These are phyloP conservation scores for Babesia bovis DNA, from an alignment of 169 alveolate species.

Conservation along the genomic window DNA sequence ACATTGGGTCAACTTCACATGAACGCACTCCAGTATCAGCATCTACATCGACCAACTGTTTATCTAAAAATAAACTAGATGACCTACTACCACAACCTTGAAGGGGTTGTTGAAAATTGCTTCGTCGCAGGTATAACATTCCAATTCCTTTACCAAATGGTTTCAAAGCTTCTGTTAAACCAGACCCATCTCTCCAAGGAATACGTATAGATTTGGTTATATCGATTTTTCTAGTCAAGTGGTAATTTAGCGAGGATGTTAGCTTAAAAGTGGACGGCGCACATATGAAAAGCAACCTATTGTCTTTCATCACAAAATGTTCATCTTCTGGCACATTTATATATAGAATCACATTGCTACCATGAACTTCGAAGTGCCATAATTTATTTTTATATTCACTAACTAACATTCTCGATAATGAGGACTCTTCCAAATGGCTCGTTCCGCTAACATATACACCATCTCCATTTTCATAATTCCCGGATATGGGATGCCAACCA, in stretches of 20 bases:
- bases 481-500: background rate
- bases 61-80: background rate
- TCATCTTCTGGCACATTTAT: too few relatives aligned
- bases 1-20: slow-evolving; percentile 9
- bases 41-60: background rate
- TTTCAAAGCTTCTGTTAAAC: background rate
- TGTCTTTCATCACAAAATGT: background rate
- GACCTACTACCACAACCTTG: slow-evolving; percentile 6
- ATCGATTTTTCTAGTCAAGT: background rate
- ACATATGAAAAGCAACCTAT: slow-evolving; percentile 8
- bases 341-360: too few relatives aligned
- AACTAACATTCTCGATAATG: too few relatives aligned
- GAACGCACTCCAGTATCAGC: slow-evolving; percentile 12
- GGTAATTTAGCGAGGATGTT: background rate
- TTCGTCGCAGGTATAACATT: background rate
- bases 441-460: too few relatives aligned
- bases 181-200: background rate
- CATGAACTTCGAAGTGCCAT: too few relatives aligned
- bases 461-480: too few relatives aligned
- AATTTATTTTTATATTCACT: too few relatives aligned
- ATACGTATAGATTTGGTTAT: background rate
- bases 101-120: background rate
- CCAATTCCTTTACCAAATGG: background rate
- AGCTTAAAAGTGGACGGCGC: background rate
- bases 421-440: too few relatives aligned